These are phyloP conservation scores for Populus euphratica DNA, from an alignment of 345 rosid species.

Conservation along the genomic window DNA sequence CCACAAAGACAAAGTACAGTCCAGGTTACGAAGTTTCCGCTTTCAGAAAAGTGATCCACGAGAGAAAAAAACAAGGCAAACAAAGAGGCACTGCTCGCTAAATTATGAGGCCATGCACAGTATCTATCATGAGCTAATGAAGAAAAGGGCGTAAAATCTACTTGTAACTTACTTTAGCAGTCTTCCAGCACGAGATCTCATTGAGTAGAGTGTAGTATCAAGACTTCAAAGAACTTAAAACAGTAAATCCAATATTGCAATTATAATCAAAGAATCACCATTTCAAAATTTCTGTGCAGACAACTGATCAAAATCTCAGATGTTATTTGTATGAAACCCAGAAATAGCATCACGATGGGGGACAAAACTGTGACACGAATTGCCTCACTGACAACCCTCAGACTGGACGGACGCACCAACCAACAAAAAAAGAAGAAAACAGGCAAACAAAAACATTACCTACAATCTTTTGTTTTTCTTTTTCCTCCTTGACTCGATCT, in stretches of 20 bases:
- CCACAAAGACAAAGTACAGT: too few species aligned
- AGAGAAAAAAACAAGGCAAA: too few species aligned
- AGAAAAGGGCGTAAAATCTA: too few species aligned
- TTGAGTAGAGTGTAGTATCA: too few species aligned
- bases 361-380: conserved; percentile 57
- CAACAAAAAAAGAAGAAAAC: background rate
- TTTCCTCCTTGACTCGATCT: conserved; percentile 15
- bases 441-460: conserved; percentile 15
- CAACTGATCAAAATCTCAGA: conserved; percentile 24
- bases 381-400: conserved; percentile 36
- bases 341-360: conserved; percentile 15
- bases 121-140: too few species aligned
- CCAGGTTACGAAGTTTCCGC: too few species aligned
- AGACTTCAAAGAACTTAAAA: background rate
- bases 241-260: conserved; percentile 6
- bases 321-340: conserved; percentile 7
- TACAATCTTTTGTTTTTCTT: conserved; percentile 8
- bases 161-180: too few species aligned
- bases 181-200: too few species aligned
- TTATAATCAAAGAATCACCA: conserved; percentile 48
- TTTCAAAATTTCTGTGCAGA: conserved; percentile 31
- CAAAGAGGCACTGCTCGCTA: too few species aligned
- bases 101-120: too few species aligned
- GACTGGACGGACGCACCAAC: conserved; percentile 22
- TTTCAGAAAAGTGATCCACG: too few species aligned